Base-by-base conservation (phyloP, 352 stramenopile genomes). In the Saprolegnia parasitica region DNA sequence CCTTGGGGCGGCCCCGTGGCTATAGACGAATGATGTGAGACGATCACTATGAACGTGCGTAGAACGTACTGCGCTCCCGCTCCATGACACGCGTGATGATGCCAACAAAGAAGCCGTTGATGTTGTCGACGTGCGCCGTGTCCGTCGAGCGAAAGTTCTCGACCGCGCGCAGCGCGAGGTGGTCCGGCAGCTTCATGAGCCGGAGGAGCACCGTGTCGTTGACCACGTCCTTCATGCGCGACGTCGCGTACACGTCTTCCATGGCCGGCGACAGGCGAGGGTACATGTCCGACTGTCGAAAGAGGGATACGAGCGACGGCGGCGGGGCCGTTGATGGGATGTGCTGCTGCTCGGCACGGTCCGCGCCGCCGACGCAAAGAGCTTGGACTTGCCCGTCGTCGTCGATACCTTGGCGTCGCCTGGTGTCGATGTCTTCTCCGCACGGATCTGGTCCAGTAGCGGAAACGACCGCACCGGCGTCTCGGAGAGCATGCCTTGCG, bases 21-120 rank as follows among this genome's bases (percentile, higher is more conserved):
- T 55, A 55, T 29, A 52, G 18, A 52, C 18, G 18, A 52, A 20
- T 18, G 46, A 52, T 20, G 18, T 52, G n/a, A n/a, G n/a, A n/a
- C n/a, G n/a, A n/a, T n/a, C n/a, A n/a, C n/a, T n/a, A n/a, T n/a
- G 2, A 35, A 35, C 2, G 29, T 35, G 2, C 29, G 2, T 35
- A 6, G 29, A 35, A 35, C 15, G 32, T 70, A 70, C 63, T 42
- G 47, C 63, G 49, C 21, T 70, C 63, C 8, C 63, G 86, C 55
- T 92, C 86, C 24, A 90, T 81, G 13, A 92, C 82, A 52, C 84
- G 84, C 57, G 90, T 92, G 74, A 94, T 90, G 62, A 94, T 94
- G 29, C 86, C 86, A 5, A 92, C 81, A 1, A 94, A 74, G 71
- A 94, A 94, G 16, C 83, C 83, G 66, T 92, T 79, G 26, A 92